Conservation (phyloP, 768 basidiomycete genomes). For the Suillus clintonianus region DNA sequence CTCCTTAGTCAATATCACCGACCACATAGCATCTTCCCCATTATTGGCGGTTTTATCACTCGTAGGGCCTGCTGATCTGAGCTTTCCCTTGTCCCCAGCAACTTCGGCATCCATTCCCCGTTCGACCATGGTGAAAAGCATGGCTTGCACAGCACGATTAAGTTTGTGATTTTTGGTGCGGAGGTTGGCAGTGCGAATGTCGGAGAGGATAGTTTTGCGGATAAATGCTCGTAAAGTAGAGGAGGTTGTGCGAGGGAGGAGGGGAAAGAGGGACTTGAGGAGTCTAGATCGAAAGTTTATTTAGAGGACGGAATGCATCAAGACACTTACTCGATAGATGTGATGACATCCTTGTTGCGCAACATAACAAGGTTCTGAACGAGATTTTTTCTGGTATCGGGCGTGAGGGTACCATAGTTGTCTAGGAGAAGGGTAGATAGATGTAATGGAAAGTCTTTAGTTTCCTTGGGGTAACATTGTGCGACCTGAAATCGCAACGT, state of each 20-base stretch:
- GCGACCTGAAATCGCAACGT: slow-evolving; percentile 55
- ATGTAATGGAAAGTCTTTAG: slow-evolving; percentile 81
- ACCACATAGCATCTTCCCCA: slow-evolving; percentile 96
- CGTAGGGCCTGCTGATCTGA: slow-evolving; percentile 43
- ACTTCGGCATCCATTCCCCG: slow-evolving; percentile 85
- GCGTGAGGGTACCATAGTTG: slow-evolving; percentile 69
- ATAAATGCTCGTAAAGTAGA: slow-evolving; percentile 82
- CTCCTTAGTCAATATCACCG: slow-evolving; percentile 89
- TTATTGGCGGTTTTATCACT: slow-evolving; percentile 42
- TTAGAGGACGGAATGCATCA: slow-evolving; percentile 1
- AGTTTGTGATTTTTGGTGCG: slow-evolving; percentile 92
- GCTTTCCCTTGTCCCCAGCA: slow-evolving; percentile 80
- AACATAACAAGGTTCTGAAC: slow-evolving; percentile 93
- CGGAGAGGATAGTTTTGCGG: slow-evolving; percentile 90
- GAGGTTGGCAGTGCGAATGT: slow-evolving; percentile 88
- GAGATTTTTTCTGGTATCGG: slow-evolving; percentile 82
- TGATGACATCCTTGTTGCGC: slow-evolving; percentile 88
- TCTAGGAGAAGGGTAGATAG: slow-evolving; percentile 78
- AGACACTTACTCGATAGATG: slow-evolving; percentile 81
- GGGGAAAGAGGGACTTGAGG: slow-evolving; percentile 87
- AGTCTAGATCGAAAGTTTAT: slow-evolving; percentile 52
- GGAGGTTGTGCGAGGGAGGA: slow-evolving; percentile 92
- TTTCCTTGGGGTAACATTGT: slow-evolving; percentile 91
- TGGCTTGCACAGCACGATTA: slow-evolving; percentile 92
- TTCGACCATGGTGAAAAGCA: slow-evolving; percentile 96